These are phyloP conservation scores for Aspergillus cristatus DNA, from an alignment of 495 filamentous ascomycete species.

Conservation along the genomic window DNA sequence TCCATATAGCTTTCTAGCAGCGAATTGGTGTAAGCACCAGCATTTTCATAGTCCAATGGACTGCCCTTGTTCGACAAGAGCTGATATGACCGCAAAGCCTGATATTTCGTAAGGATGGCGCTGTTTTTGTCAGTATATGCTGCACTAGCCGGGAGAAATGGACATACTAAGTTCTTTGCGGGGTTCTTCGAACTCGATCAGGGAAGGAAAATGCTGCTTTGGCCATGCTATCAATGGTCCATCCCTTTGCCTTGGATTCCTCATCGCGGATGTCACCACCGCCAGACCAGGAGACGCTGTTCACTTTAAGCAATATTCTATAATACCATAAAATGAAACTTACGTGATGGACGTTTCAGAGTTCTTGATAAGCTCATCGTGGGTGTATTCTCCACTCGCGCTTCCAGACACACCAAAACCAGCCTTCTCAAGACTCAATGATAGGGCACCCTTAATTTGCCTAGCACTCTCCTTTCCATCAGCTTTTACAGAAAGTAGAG, in stretches of 20 bases:
- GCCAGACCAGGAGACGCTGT: not conserved
- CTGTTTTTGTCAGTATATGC: not conserved
- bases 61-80: not conserved
- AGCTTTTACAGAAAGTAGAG: not conserved
- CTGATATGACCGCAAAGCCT: slow-evolving; percentile 1
- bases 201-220: not conserved
- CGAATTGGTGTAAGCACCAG: slow-evolving; percentile 1
- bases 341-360: not conserved
- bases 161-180: not conserved
- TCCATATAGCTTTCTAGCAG: slow-evolving; percentile 1
- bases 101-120: slow-evolving; percentile 6
- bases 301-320: not conserved
- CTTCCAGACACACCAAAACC: not conserved
- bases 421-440: not conserved
- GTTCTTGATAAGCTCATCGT: not conserved
- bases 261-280: not conserved
- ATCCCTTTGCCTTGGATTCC: not conserved
- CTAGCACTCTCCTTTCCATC: not conserved
- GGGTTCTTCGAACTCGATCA: not conserved
- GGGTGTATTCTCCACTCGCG: not conserved
- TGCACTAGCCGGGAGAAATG: not conserved
- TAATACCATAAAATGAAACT: not conserved
- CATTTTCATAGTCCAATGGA: slow-evolving; percentile 4
- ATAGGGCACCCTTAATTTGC: not conserved
- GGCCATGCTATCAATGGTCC: not conserved